These are phyloP conservation scores for Nicotiana noctiflora DNA, from an alignment of 257 asterid genomes.

Conservation along the genomic window DNA sequence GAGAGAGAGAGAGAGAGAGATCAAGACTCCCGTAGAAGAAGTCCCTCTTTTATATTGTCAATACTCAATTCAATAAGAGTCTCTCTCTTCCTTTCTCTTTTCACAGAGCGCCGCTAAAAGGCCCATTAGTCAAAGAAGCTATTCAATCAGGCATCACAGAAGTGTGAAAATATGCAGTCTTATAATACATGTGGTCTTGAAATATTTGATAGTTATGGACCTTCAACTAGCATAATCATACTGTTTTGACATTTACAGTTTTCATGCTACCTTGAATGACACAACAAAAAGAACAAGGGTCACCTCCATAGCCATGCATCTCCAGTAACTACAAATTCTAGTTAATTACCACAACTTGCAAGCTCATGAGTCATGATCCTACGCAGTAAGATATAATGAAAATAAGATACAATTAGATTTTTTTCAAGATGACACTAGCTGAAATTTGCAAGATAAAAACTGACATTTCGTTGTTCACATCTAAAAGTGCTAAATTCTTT, in stretches of 20 bases:
- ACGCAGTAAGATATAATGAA: not conserved
- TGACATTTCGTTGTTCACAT: not conserved
- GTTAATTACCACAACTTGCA: not conserved
- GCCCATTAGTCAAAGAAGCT: not conserved
- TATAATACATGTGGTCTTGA: not conserved
- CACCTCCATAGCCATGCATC: not conserved
- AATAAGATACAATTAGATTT: not conserved
- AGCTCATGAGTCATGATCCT: not conserved
- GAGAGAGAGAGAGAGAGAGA: not conserved
- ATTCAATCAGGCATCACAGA: not conserved
- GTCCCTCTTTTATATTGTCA: not conserved
- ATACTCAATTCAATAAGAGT: not conserved
- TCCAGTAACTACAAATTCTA: not conserved
- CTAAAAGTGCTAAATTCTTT: not conserved
- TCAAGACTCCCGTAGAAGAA: not conserved
- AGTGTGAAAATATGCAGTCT: not conserved
- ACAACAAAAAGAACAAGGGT: not conserved
- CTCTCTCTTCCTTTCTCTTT: not conserved
- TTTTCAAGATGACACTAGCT: slow-evolving; percentile 1
- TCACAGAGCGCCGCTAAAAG: not conserved
- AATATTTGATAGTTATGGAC: not conserved
- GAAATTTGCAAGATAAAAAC: not conserved
- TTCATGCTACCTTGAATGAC: not conserved
- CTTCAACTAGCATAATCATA: not conserved
- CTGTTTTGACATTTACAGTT: not conserved